These are phyloP conservation scores for Aspergillus unguis DNA, from an alignment of 2,329 filamentous ascomycete species.

Conservation along the genomic window DNA sequence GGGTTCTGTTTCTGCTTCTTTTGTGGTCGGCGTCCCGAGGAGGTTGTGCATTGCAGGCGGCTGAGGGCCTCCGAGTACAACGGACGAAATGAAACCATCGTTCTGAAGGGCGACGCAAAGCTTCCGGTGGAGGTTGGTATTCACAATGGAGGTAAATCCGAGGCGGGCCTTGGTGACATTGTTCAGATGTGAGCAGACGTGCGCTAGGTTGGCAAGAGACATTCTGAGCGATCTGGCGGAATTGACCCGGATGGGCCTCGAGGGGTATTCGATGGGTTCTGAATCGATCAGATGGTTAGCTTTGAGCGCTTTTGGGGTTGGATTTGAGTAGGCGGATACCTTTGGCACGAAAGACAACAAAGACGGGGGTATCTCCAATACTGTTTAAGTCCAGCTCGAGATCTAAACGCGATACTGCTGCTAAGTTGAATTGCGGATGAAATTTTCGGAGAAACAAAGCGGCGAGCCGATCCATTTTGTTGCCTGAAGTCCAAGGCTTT, in stretches of 20 bases:
- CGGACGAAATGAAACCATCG: slow-evolving; percentile 74
- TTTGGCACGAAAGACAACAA: not conserved
- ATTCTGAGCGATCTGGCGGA: slow-evolving; percentile 43
- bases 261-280: not conserved
- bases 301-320: too few relatives aligned
- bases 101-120: slow-evolving; percentile 76
- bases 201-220: slow-evolving; percentile 70
- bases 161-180: slow-evolving; percentile 83
- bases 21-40: slow-evolving; percentile 49
- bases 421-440: slow-evolving; percentile 20
- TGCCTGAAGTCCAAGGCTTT: slow-evolving; percentile 4
- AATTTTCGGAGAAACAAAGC: slow-evolving; percentile 37
- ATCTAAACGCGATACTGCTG: not conserved
- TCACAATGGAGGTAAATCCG: slow-evolving; percentile 76
- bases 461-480: slow-evolving; percentile 5
- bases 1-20: slow-evolving; percentile 44
- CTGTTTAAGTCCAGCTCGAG: not conserved
- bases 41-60: slow-evolving; percentile 54
- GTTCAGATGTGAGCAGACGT: slow-evolving; percentile 87
- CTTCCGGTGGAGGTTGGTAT: slow-evolving; percentile 74
- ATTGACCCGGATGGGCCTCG: slow-evolving; percentile 22
- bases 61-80: slow-evolving; percentile 67
- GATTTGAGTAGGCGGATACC: too few relatives aligned
- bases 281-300: too few relatives aligned
- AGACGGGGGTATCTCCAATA: not conserved